phyloP scores from a whole-genome alignment of 2,329 filamentous ascomycete species.

The Grosmannia clavigera region DNA sequence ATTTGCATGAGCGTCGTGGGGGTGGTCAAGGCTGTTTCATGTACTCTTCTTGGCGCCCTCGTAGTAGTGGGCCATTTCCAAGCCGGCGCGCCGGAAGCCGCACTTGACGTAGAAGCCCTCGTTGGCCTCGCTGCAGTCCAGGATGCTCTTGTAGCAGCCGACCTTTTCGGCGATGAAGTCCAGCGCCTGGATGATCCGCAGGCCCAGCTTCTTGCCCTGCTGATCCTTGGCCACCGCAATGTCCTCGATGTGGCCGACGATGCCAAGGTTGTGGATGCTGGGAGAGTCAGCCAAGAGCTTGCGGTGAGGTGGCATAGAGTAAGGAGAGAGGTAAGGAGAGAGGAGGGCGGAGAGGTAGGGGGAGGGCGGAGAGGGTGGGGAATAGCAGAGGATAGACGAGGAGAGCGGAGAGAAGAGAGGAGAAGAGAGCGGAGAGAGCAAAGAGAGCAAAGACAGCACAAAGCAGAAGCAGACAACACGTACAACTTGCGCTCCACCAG shows the following conservation, averaged over 20 bases:
- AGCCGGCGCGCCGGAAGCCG: slow-evolving; percentile 78
- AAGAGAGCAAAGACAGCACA: no score
- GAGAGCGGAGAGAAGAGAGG: no score
- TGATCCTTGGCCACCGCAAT: slow-evolving; percentile 91
- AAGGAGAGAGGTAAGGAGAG: background rate
- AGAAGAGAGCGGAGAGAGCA: background rate
- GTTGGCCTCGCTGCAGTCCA: slow-evolving; percentile 92
- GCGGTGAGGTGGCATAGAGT: no score
- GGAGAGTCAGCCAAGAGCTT: background rate
- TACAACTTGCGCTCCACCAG: slow-evolving; percentile 92
- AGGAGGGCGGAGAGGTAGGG: no score
- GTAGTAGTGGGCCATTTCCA: slow-evolving; percentile 97
- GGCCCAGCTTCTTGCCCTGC: slow-evolving; percentile 91
- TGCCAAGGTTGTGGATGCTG: slow-evolving; percentile 67
- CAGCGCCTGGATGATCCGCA: slow-evolving; percentile 86
- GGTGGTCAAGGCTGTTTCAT: background rate
- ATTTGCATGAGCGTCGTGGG: background rate
- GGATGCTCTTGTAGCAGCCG: slow-evolving; percentile 93
- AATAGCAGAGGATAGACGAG: background rate
- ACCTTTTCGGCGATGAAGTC: slow-evolving; percentile 78
- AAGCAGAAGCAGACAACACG: slow-evolving; percentile 20
- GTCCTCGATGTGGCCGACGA: slow-evolving; percentile 94
- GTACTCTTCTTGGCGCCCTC: slow-evolving; percentile 36
- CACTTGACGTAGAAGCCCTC: slow-evolving; percentile 98
- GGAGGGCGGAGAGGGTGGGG: background rate